These are phyloP conservation scores for Acer negundo DNA, from an alignment of 345 rosid genomes.

Conservation along the genomic window DNA sequence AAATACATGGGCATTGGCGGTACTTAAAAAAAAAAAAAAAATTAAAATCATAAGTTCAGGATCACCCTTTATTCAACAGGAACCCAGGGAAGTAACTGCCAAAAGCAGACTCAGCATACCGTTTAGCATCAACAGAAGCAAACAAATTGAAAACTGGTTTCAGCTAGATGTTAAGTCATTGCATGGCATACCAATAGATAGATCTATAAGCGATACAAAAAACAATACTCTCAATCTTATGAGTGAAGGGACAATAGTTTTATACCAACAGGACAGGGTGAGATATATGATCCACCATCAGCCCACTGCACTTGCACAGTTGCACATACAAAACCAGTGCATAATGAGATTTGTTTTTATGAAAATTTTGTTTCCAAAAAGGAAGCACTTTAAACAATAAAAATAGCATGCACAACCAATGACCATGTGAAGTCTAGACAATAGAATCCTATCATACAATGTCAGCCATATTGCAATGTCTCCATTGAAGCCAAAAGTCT, in stretches of 20 bases:
- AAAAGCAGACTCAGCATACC: neutral
- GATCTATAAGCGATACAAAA: too few species aligned
- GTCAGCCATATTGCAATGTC: neutral
- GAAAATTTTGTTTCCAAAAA: neutral
- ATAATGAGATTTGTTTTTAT: too few species aligned
- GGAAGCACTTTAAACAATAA: neutral
- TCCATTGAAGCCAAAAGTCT: neutral
- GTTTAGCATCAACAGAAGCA: neutral
- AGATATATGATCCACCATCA: too few species aligned
- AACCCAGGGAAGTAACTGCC: neutral
- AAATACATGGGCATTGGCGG: neutral
- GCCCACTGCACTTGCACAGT: too few species aligned
- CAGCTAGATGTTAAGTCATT: too few species aligned
- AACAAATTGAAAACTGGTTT: neutral
- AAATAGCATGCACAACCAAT: neutral
- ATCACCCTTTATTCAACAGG: neutral
- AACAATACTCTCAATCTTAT: neutral
- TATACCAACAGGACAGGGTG: too few species aligned
- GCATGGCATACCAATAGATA: too few species aligned
- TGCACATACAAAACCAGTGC: too few species aligned
- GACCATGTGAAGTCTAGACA: neutral
- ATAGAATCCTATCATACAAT: neutral
- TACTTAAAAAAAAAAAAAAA: neutral
- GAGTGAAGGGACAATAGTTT: too few species aligned
- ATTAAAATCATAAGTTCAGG: neutral